These are phyloP conservation scores for Leccinum obscurum DNA, from an alignment of 768 basidiomycete species.

Conservation along the genomic window DNA sequence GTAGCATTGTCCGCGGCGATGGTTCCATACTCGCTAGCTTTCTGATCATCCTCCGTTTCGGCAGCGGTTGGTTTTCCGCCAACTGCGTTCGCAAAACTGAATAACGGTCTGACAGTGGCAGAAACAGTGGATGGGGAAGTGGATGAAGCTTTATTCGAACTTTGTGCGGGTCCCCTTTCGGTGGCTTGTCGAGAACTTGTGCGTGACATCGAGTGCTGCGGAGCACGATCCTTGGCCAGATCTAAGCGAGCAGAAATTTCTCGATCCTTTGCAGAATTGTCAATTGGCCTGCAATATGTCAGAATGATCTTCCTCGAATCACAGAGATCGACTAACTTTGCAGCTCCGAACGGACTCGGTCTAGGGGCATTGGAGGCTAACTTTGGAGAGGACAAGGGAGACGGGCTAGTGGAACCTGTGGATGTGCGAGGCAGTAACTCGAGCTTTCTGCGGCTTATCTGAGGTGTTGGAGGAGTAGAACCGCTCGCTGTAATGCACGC, in stretches of 20 bases:
- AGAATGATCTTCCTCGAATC: conserved; percentile 4
- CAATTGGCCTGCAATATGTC: conserved; percentile 67
- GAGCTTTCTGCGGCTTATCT: conserved; percentile 74
- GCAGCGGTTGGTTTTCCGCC: conserved; percentile 32
- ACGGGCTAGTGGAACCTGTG: conserved; percentile 62
- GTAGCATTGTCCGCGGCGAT: conserved; percentile 10
- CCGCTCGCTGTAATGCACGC: conserved; percentile 47
- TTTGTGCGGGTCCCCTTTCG: conserved; percentile 40
- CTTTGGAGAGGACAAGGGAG: conserved; percentile 80
- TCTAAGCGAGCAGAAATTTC: conserved; percentile 69
- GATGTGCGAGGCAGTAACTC: conserved; percentile 83
- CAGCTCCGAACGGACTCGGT: conserved; percentile 85
- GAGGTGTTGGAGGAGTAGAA: conserved; percentile 82
- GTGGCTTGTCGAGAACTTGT: conserved; percentile 49
- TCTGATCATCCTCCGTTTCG: conserved; percentile 20
- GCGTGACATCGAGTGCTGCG: conserved; percentile 45
- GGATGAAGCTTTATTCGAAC: conserved; percentile 34
- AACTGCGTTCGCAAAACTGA: conserved; percentile 84
- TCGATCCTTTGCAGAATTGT: conserved; percentile 74
- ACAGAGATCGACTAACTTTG: conserved; percentile 52
- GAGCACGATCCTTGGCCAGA: conserved; percentile 35
- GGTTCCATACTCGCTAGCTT: conserved; percentile 3
- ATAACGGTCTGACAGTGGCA: conserved; percentile 59
- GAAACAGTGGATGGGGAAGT: conserved; percentile 20
- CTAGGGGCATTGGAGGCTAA: conserved; percentile 51